phyloP scores from a whole-genome alignment of 2,329 filamentous ascomycete species.

The Microsporum ferrugineum region DNA sequence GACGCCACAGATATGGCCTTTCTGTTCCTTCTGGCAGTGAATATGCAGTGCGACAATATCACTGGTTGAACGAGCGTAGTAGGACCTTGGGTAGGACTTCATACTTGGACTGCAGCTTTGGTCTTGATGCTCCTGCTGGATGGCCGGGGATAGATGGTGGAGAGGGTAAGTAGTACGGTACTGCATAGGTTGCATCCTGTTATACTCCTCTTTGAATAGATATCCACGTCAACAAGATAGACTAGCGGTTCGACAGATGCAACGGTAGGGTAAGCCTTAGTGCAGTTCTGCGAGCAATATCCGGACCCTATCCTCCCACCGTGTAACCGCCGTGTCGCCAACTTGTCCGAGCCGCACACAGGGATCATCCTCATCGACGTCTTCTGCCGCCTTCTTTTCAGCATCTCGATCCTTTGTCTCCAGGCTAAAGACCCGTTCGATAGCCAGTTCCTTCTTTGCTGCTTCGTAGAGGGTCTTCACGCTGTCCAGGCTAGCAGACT shows the following conservation, averaged over 20 bases:
- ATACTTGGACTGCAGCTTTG: too few relatives aligned
- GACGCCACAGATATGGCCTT: too few relatives aligned
- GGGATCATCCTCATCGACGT: conserved; percentile 3
- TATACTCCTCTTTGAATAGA: background rate
- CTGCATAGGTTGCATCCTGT: too few relatives aligned
- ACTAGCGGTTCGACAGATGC: too few relatives aligned
- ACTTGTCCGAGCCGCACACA: conserved; percentile 8
- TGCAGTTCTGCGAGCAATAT: conserved; percentile 42
- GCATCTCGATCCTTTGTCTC: background rate
- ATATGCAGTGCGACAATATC: too few relatives aligned
- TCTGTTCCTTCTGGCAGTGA: too few relatives aligned
- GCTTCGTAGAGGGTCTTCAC: conserved; percentile 22
- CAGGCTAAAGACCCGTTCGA: conserved; percentile 13
- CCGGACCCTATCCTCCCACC: conserved; percentile 20
- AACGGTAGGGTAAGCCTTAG: background rate
- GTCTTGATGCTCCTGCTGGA: too few relatives aligned
- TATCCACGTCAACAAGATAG: background rate
- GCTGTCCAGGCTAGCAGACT: conserved; percentile 6
- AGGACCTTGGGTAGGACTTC: too few relatives aligned
- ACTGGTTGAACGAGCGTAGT: too few relatives aligned
- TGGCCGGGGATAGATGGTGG: too few relatives aligned
- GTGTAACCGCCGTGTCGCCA: conserved; percentile 12
- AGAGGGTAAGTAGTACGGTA: too few relatives aligned
- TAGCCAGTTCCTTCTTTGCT: conserved; percentile 13
- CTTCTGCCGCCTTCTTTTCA: background rate